Percentiles rank a stretch among this genome's conserved stretches.
These are phyloP conservation scores for Lipomyces orientalis DNA, from an alignment of 805 yeast species.

Conservation along the genomic window DNA sequence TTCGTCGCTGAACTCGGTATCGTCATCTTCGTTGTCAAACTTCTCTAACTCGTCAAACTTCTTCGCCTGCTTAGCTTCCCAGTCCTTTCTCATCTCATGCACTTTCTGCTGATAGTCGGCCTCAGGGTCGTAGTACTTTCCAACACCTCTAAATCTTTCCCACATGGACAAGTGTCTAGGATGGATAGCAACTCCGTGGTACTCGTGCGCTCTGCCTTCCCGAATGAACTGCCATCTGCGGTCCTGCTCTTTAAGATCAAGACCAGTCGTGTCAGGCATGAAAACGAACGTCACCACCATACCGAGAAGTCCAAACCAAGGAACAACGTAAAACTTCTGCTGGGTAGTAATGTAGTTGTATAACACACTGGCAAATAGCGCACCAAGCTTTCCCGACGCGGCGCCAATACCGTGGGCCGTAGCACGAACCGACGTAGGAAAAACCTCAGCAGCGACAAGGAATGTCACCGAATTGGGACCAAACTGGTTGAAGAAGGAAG, in stretches of 20 bases:
- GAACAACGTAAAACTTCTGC: slow-evolving; percentile 47
- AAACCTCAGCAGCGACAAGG: slow-evolving; percentile 67
- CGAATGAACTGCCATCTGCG: slow-evolving; percentile 47
- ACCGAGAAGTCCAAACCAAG: slow-evolving; percentile 50
- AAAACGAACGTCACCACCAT: slow-evolving; percentile 45
- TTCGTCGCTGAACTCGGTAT: neutral
- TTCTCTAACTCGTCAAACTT: slow-evolving; percentile 35
- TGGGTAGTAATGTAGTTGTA: slow-evolving; percentile 47
- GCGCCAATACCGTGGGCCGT: slow-evolving; percentile 72
- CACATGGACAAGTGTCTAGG: slow-evolving; percentile 46
- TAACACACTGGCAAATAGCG: slow-evolving; percentile 38
- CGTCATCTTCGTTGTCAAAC: neutral
- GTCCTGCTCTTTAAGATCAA: slow-evolving; percentile 48
- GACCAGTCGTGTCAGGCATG: slow-evolving; percentile 49
- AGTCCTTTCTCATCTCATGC: slow-evolving; percentile 47
- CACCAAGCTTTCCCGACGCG: slow-evolving; percentile 58
- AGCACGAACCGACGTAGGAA: slow-evolving; percentile 70
- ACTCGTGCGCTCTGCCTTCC: slow-evolving; percentile 47
- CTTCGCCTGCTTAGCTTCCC: slow-evolving; percentile 46
- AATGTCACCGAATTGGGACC: slow-evolving; percentile 72
- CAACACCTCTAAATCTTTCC: slow-evolving; percentile 46
- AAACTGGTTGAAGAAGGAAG: slow-evolving; percentile 68
- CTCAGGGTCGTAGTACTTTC: slow-evolving; percentile 48
- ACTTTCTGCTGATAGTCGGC: slow-evolving; percentile 49
- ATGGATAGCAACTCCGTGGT: slow-evolving; percentile 50